These are phyloP conservation scores for Brasenia schreberi DNA, from an alignment of 164 flowering plant species.

Conservation along the genomic window DNA sequence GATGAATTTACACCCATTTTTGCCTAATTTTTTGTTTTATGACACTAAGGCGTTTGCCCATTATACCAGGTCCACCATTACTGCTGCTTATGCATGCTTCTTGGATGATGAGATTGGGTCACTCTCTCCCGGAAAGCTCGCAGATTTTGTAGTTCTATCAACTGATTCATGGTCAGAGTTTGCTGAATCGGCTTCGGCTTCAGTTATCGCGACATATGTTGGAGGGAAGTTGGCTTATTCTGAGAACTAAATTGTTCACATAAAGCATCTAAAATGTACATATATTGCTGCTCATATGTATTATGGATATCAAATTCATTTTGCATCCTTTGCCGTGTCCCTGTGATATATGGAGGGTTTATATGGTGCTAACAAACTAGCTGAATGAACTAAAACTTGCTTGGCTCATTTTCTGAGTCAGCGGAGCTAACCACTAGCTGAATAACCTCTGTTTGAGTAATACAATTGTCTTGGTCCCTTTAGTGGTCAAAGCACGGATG, in stretches of 20 bases:
- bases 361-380: too few relatives aligned
- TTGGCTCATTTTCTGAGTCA: too few relatives aligned
- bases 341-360: too few relatives aligned
- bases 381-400: too few relatives aligned
- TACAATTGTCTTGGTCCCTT: too few relatives aligned
- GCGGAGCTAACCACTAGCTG: too few relatives aligned
- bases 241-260: slow-evolving; percentile 1
- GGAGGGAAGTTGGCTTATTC: slow-evolving; percentile 58
- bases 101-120: slow-evolving; percentile 76
- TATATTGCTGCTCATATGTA: not conserved
- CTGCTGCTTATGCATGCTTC: slow-evolving; percentile 79
- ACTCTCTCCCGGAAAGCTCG: slow-evolving; percentile 70
- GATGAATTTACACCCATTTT: too few relatives aligned
- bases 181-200: slow-evolving; percentile 31
- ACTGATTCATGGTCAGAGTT: slow-evolving; percentile 55
- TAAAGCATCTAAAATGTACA: not conserved
- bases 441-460: too few relatives aligned
- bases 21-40: too few relatives aligned
- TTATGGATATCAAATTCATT: too few relatives aligned
- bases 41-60: not conserved
- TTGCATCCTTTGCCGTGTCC: too few relatives aligned
- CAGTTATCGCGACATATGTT: slow-evolving; percentile 71
- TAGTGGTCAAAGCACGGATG: too few relatives aligned
- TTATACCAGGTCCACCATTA: slow-evolving; percentile 61
- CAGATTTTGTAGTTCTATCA: slow-evolving; percentile 79